These are phyloP conservation scores for Acanthamoeba sp. DNA, from an alignment of 208 protist genomes.

Conservation along the genomic window DNA sequence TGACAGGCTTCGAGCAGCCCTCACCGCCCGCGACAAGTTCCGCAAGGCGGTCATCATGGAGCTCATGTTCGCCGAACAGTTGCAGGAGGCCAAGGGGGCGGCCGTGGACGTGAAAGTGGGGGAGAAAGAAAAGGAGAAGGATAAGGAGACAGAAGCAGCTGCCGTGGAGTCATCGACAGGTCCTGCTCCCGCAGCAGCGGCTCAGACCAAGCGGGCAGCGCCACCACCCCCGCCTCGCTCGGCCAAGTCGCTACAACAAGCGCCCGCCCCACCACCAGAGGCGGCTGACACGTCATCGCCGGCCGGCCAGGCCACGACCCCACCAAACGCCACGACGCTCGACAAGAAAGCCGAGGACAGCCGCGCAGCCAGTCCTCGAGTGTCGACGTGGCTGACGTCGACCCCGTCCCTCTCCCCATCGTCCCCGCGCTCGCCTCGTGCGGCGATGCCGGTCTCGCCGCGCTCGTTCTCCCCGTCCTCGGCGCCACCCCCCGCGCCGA, in stretches of 20 bases:
- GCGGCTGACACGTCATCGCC: no score
- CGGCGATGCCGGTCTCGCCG: neutral
- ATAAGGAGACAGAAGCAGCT: no score
- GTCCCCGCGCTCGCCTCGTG: neutral
- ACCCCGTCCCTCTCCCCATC: neutral
- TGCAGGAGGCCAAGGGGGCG: neutral
- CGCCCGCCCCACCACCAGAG: neutral
- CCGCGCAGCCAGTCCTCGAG: no score
- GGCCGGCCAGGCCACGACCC: neutral
- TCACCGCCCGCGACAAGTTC: neutral
- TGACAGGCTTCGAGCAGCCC: neutral
- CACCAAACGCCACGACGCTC: no score
- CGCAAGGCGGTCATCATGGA: constrained; percentile 10
- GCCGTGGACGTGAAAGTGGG: no score
- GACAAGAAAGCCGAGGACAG: no score
- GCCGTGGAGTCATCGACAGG: no score
- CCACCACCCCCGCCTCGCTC: neutral
- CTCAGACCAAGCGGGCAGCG: neutral
- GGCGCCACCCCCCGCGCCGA: neutral
- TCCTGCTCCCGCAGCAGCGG: neutral
- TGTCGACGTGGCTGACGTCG: neutral
- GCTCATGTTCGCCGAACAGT: neutral
- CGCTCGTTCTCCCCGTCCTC: neutral
- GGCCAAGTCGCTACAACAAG: neutral
- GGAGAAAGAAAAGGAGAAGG: neutral